These are phyloP conservation scores for Boletus sp. DNA, from an alignment of 768 basidiomycete genomes.

Conservation along the genomic window DNA sequence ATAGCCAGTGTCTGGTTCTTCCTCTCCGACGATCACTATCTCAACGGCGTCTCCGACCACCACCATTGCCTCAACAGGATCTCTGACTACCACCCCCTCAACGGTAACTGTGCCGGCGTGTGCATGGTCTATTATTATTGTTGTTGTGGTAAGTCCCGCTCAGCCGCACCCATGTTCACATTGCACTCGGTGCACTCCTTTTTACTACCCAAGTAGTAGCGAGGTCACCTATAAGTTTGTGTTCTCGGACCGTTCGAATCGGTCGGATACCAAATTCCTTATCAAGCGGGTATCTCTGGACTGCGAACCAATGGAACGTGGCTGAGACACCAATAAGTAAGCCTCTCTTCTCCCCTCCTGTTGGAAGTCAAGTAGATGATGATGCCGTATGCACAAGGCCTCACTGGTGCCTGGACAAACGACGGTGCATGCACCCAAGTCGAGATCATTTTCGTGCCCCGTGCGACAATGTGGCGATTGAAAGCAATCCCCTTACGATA, in stretches of 20 bases:
- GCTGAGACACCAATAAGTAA: slow-evolving; percentile 30
- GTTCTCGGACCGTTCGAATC: neutral
- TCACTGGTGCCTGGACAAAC: slow-evolving; percentile 55
- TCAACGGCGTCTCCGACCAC: too few relatives aligned
- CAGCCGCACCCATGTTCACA: neutral
- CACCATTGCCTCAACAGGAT: too few relatives aligned
- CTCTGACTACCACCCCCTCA: neutral
- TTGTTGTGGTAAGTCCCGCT: slow-evolving; percentile 33
- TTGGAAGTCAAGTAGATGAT: neutral
- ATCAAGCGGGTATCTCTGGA: slow-evolving; percentile 44
- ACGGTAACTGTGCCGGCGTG: slow-evolving; percentile 36
- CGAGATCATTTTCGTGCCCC: neutral
- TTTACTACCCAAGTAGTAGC: slow-evolving; percentile 41
- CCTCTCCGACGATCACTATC: too few relatives aligned
- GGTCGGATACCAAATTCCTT: neutral
- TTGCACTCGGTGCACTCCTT: neutral
- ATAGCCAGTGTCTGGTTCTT: slow-evolving; percentile 31
- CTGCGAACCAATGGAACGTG: slow-evolving; percentile 44
- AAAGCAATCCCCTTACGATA: neutral
- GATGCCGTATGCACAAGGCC: slow-evolving; percentile 28
- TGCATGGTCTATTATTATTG: slow-evolving; percentile 14
- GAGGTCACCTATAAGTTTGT: slow-evolving; percentile 42
- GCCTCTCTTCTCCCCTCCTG: neutral
- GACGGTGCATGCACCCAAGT: slow-evolving; percentile 45
- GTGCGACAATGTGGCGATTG: neutral